A percentile compares a stretch with the other conserved stretches of the same genome.
Evolutionary conservation across 1,284 basidiomycete genomes (phyloP).

Genomic region (Leccinum pachyderme): DNA sequence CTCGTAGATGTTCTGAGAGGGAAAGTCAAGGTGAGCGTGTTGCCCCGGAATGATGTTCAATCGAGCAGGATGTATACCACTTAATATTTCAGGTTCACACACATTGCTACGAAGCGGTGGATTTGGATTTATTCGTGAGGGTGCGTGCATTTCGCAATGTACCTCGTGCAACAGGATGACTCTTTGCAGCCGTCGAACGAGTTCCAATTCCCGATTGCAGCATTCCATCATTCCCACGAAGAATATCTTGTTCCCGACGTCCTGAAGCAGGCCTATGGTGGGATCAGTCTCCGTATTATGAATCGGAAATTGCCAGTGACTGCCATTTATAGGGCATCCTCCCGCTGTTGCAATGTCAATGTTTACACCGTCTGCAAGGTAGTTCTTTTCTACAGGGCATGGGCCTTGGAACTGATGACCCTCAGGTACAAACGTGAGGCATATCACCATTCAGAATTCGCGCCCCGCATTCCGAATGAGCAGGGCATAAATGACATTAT

Average conservation of each 20-base stretch:
- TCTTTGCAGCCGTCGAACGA: constrained; percentile 60
- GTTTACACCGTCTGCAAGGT: constrained; percentile 64
- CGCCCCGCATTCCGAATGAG: constrained; percentile 27
- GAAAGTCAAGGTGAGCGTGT: constrained; percentile 56
- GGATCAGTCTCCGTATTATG: constrained; percentile 34
- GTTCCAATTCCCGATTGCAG: constrained; percentile 80
- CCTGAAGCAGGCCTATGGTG: constrained; percentile 69
- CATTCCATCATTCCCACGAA: constrained; percentile 87
- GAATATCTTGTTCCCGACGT: constrained; percentile 82
- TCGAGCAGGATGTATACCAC: not conserved
- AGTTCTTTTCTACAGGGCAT: not conserved
- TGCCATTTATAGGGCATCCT: constrained; percentile 39
- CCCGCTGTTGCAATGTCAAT: constrained; percentile 82
- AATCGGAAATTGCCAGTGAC: constrained; percentile 9
- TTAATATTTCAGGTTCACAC: constrained; percentile 33
- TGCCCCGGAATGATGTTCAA: not conserved
- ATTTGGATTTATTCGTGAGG: constrained; percentile 69
- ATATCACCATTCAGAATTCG: constrained; percentile 48
- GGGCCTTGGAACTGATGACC: not conserved
- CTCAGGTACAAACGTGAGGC: constrained; percentile 63
- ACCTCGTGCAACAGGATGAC: not conserved
- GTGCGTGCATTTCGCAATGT: constrained; percentile 33
- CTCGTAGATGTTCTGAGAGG: constrained; percentile 82
- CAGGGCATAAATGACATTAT: constrained; percentile 37
- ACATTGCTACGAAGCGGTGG: constrained; percentile 81